Conservation (phyloP, 441 rosid species). For the Adansonia gregorii region DNA sequence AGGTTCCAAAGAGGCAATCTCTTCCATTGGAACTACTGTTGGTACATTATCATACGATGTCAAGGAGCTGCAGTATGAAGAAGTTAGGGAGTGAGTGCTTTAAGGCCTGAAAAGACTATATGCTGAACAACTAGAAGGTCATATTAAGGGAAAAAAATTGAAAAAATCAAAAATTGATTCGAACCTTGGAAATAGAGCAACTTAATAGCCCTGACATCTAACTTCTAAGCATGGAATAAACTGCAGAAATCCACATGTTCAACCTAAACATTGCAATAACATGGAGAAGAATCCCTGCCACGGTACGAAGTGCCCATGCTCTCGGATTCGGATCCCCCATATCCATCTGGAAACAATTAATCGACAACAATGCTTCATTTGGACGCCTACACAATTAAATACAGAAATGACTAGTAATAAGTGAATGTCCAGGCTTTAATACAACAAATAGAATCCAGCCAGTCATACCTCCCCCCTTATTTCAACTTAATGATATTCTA, state of each 20-base stretch:
- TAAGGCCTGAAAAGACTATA: background rate
- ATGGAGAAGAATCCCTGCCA: conserved; percentile 94
- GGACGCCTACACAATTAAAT: conserved; percentile 69
- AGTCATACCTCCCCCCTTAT: background rate
- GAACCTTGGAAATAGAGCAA: too few relatives aligned
- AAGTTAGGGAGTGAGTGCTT: conserved; percentile 19
- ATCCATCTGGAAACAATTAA: conserved; percentile 93
- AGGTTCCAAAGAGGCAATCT: conserved; percentile 64
- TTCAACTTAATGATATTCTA: background rate
- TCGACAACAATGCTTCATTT: conserved; percentile 90
- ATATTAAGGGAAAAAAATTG: too few relatives aligned
- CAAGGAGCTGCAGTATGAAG: conserved; percentile 51
- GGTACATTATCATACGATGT: conserved; percentile 55
- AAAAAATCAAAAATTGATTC: too few relatives aligned
- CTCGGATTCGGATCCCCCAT: conserved; percentile 95
- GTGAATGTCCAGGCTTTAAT: conserved; percentile 6
- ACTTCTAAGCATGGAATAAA: too few relatives aligned
- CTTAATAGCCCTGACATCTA: too few relatives aligned
- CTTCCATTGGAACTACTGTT: conserved; percentile 73
- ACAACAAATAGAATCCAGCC: conserved; percentile 4
- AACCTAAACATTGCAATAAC: conserved; percentile 50
- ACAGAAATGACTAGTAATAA: conserved; percentile 6
- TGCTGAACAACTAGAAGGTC: conserved; percentile 6
- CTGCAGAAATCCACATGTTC: too few relatives aligned
- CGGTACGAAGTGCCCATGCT: conserved; percentile 96